Evolutionary conservation across 108 stramenopile genomes (phyloP), one percentile per base, ranked within the genome.

Genomic region (Cyclotella baltica): DNA sequence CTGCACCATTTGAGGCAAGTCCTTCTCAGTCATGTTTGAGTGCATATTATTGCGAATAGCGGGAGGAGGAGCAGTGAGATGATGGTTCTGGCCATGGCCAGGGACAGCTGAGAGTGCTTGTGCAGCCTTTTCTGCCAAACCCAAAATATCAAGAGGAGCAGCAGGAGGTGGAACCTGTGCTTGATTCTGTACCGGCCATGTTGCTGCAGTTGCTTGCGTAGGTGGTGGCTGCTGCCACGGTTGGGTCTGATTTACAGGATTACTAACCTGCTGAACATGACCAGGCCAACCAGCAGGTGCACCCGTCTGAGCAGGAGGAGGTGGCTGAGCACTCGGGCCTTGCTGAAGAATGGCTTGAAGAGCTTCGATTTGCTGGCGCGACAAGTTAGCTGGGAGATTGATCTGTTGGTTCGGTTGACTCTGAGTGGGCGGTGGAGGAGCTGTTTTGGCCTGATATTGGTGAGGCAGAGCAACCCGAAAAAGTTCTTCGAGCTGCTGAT

Each of bases 101-200:
- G 56, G 73, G 38, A 56, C 59, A 63, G 59, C 58, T 64, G 85
- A 86, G 15, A 92, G 79, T 31, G 88, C 90, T 22, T 89, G 88
- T 1, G 92, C 88, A 4, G 92, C 92, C 61, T 91, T 91, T 53
- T 91, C 92, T 0, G 92, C 92, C 61, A 93, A 79, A 22, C 85
- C 88, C 30, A 91, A 68, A 68, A 93, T 91, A 65, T 93, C 92
- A 9, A 89, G 76, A 59, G 67, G 55, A 55, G 68, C 31, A 31
- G 25, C 29, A 4, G 48, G 31, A 57, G 51, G 22, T 2, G 29
- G 37, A 64, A 16, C 29, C 37, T 64, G 62, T 38, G n/a, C 38
- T 43, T 23, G 61, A 13, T 19, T 62, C 22, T 18, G 27, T 25
- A 25, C 31, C 13, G 59, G 33, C 34, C 59, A 34, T 1, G 34